Percentiles rank a stretch among this genome's conserved stretches.
These are phyloP conservation scores for Macrophomina phaseolina DNA, from an alignment of 2,329 filamentous ascomycete species.

Conservation along the genomic window DNA sequence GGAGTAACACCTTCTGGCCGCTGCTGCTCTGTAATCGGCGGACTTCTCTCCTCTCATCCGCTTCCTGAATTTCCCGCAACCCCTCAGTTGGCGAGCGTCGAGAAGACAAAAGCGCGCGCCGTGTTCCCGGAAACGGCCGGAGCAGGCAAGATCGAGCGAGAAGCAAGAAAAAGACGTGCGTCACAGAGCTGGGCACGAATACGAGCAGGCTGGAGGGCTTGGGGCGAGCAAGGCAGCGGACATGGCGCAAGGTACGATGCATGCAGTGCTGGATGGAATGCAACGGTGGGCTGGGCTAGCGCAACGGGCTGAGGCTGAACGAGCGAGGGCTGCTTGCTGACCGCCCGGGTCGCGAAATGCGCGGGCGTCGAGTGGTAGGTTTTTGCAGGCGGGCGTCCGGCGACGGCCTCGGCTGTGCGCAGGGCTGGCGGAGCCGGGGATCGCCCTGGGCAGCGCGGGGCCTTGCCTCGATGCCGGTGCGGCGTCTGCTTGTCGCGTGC, in stretches of 20 bases:
- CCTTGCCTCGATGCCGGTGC: not conserved
- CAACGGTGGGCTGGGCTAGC: constrained; percentile 19
- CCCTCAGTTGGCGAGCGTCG: constrained; percentile 4
- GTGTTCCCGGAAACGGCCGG: constrained; percentile 13
- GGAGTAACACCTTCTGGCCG: not conserved
- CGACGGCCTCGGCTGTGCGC: constrained; percentile 21
- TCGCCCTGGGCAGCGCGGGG: constrained; percentile 20
- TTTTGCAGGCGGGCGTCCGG: not conserved
- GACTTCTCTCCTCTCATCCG: constrained; percentile 16
- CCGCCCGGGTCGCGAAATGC: constrained; percentile 14
- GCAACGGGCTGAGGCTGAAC: constrained; percentile 21
- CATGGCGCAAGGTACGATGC: constrained; percentile 24
- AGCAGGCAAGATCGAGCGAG: not conserved
- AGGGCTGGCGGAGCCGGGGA: constrained; percentile 18
- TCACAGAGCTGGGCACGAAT: constrained; percentile 17
- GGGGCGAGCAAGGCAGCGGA: constrained; percentile 1
- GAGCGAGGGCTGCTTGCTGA: not conserved
- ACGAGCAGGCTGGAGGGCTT: constrained; percentile 1
- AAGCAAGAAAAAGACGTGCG: not conserved
- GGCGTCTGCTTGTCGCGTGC: constrained; percentile 13
- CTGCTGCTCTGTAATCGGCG: not conserved
- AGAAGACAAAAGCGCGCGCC: not conserved
- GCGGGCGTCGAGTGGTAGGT: not conserved
- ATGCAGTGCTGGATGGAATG: constrained; percentile 2
- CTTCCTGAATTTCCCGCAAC: constrained; percentile 22